Conservation (phyloP, 208 protist species). For the Trypanosoma grayi region DNA sequence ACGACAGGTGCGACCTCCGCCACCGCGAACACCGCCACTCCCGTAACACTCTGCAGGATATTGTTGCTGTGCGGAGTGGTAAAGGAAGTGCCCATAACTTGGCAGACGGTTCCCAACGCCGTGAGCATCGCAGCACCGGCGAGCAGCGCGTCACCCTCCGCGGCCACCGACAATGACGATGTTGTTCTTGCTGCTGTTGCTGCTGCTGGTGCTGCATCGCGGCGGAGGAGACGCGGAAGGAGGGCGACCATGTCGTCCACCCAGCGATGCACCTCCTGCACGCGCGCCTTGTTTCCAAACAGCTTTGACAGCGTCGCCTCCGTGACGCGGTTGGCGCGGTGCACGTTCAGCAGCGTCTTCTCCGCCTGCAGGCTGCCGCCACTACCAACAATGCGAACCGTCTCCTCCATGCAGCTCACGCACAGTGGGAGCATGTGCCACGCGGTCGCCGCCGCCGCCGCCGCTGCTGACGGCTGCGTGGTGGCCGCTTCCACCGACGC, state of each 20-base stretch:
- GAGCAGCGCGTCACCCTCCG: slow-evolving; percentile 27
- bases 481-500: slow-evolving; percentile 7
- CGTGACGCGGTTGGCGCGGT: slow-evolving; percentile 67
- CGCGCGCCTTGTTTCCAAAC: slow-evolving; percentile 75
- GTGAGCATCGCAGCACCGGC: slow-evolving; percentile 53
- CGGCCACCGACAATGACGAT: not conserved
- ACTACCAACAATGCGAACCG: slow-evolving; percentile 78
- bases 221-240: slow-evolving; percentile 13
- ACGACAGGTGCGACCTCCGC: slow-evolving; percentile 42
- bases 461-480: not conserved
- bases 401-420: slow-evolving; percentile 76
- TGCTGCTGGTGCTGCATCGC: not conserved
- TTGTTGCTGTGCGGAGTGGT: slow-evolving; percentile 42
- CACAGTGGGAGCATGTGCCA: slow-evolving; percentile 45
- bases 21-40: slow-evolving; percentile 50
- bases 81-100: slow-evolving; percentile 66
- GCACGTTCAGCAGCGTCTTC: slow-evolving; percentile 79
- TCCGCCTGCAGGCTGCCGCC: slow-evolving; percentile 86
- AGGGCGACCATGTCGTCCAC: slow-evolving; percentile 28
- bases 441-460: slow-evolving; percentile 12
- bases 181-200: not conserved
- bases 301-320: slow-evolving; percentile 72
- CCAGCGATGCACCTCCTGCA: slow-evolving; percentile 58
- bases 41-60: slow-evolving; percentile 50
- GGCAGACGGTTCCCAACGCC: slow-evolving; percentile 23